Evolutionary conservation across 1,139 yeast species (phyloP), one percentile per base, ranked within the genome.

Genomic region (Candida pseudocylindracea): DNA sequence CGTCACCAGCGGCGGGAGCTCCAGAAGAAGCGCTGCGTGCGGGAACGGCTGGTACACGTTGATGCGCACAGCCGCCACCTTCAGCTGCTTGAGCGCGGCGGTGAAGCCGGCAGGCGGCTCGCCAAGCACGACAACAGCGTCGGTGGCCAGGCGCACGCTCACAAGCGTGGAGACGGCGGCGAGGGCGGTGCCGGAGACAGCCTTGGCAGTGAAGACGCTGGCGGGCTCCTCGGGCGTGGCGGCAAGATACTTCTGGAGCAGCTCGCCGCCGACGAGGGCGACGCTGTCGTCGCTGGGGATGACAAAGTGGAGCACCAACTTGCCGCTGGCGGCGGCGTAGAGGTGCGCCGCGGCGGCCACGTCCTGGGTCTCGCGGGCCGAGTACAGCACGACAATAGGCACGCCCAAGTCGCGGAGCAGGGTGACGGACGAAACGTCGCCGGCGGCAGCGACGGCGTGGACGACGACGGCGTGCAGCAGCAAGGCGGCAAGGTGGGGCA

Each of bases 41-140:
- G 63, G 55, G 56, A 81, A 78, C 10, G 94, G 94, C 43, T 76
- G 63, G 54, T 74, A 75, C 26, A 68, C 63, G 30, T 74, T 67
- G 32, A 79, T 57, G 7, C 69, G 55, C 29, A 76, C 53, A 30
- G 78, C 45, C 26, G 73, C 67, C 10, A 62, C 57, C 31, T 57
- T 51, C 33, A 53, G 46, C 20, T 60, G 50, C 29, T 57, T 47
- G 28, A 65, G 60, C 10, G 63, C 55, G 5, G 55, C 46, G 6
- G 53, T 42, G 32, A 73, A 54, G 6, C 60, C 60, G 7, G 58
- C 54, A 27, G 57, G 53, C 31, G 67, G 54, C 36, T 69, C 62
- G 35, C 91, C 88, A 41, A 79, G 60, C 36, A 69, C 57, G 12
- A 80, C 60, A 27, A 74, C 50, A 2, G 72, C 66, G 39, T 67